Percentiles rank a stretch among this genome's conserved stretches.
Evolutionary conservation across 2,329 filamentous ascomycete species (phyloP).

Genomic region (Domatiomyces catenatus): DNA sequence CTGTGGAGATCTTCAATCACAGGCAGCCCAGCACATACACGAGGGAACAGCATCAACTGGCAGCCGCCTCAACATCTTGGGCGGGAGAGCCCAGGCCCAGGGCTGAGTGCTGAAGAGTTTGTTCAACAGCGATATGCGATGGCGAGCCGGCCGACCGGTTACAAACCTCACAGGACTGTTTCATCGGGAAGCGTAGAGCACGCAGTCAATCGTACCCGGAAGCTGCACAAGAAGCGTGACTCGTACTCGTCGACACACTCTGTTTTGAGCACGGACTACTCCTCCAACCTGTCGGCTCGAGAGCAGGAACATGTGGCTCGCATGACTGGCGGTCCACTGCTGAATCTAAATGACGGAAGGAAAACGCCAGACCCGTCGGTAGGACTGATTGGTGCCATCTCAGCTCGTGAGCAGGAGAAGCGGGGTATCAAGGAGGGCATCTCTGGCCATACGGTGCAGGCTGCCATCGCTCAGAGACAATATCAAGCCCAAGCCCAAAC

Average conservation of each 20-base stretch:
- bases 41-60: constrained; percentile 53
- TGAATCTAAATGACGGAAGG: constrained; percentile 47
- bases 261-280: constrained; percentile 27
- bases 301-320: constrained; percentile 83
- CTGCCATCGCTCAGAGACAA: constrained; percentile 54
- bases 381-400: constrained; percentile 64
- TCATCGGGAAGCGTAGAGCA: constrained; percentile 12
- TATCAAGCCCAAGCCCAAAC: constrained; percentile 32
- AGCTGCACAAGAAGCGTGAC: constrained; percentile 11
- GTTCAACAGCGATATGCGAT: constrained; percentile 59
- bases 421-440: constrained; percentile 53
- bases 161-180: constrained; percentile 26
- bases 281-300: constrained; percentile 57
- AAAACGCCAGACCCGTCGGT: constrained; percentile 34
- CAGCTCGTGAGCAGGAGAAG: constrained; percentile 63
- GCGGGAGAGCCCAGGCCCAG: constrained; percentile 33
- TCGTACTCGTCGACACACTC: constrained; percentile 19
- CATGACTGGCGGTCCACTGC: constrained; percentile 60
- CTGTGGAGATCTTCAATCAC: constrained; percentile 17
- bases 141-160: constrained; percentile 31
- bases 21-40: constrained; percentile 16
- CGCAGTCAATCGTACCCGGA: constrained; percentile 1
- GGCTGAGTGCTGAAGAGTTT: constrained; percentile 67
- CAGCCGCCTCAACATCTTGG: constrained; percentile 48
- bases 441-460: constrained; percentile 55